These are phyloP conservation scores for Entomortierella parvispora DNA, from an alignment of 192 early-diverging fungal genomes.

Conservation along the genomic window DNA sequence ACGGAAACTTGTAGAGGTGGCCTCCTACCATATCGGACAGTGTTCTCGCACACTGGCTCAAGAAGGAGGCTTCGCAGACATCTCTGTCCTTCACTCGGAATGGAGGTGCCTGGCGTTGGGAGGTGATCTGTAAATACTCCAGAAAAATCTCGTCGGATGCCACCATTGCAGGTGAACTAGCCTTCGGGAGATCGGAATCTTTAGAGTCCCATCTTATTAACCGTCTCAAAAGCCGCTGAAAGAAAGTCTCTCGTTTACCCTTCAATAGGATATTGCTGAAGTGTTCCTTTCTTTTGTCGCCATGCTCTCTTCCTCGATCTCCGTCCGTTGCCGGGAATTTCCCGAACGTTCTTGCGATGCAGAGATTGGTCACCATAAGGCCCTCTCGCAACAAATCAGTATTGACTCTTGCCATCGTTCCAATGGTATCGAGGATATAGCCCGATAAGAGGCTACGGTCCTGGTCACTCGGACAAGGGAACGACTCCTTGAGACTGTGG, in stretches of 20 bases:
- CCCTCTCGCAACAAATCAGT: slow-evolving; percentile 34
- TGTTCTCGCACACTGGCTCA: slow-evolving; percentile 20
- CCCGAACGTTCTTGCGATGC: slow-evolving; percentile 25
- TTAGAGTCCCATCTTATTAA: slow-evolving; percentile 28
- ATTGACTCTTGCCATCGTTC: slow-evolving; percentile 35
- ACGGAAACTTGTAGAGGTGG: slow-evolving; percentile 29
- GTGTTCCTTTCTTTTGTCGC: slow-evolving; percentile 24
- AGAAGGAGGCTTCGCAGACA: slow-evolving; percentile 13
- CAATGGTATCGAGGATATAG: slow-evolving; percentile 24
- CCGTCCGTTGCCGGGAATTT: slow-evolving; percentile 15
- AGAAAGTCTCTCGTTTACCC: slow-evolving; percentile 27
- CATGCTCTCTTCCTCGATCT: slow-evolving; percentile 22
- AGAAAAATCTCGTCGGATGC: slow-evolving; percentile 20
- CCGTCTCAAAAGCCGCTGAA: slow-evolving; percentile 9
- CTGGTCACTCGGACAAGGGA: slow-evolving; percentile 16
- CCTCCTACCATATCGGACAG: slow-evolving; percentile 29
- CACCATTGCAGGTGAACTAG: slow-evolving; percentile 11
- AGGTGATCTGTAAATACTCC: slow-evolving; percentile 24
- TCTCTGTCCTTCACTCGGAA: slow-evolving; percentile 25
- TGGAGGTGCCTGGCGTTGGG: slow-evolving; percentile 15
- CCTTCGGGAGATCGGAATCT: slow-evolving; percentile 14
- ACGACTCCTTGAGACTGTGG: slow-evolving; percentile 24
- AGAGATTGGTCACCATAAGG: slow-evolving; percentile 27
- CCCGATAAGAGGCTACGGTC: slow-evolving; percentile 19
- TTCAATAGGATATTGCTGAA: slow-evolving; percentile 29